Percentiles rank a stretch among this genome's conserved stretches.
phyloP scores from a whole-genome alignment of 495 filamentous ascomycete genomes.

The Penicillium cosmopolitanum region DNA sequence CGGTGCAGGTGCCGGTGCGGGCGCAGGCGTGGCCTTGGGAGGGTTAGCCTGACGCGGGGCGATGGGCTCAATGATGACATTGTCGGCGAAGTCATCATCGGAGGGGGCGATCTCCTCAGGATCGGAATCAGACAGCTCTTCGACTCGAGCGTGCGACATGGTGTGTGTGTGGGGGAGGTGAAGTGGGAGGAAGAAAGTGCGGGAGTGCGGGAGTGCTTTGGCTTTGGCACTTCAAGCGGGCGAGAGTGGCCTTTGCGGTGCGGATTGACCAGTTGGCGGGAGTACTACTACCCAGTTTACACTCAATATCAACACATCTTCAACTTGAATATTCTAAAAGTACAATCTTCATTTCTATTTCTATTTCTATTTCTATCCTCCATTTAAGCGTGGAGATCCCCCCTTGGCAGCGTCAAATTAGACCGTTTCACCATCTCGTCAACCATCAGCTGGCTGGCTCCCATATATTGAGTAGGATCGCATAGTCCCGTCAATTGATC shows the following conservation, averaged over 20 bases:
- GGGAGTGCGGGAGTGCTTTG: constrained; percentile 3
- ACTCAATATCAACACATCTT: too few species aligned
- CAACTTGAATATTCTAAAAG: not conserved
- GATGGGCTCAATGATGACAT: constrained; percentile 45
- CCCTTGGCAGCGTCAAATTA: not conserved
- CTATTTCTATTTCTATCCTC: not conserved
- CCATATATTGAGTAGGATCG: constrained; percentile 49
- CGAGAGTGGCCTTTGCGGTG: not conserved
- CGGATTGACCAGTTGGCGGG: constrained; percentile 9
- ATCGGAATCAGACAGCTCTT: constrained; percentile 85
- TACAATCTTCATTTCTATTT: not conserved
- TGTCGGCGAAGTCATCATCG: constrained; percentile 58
- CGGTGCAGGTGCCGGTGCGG: constrained; percentile 8
- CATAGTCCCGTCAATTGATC: constrained; percentile 39
- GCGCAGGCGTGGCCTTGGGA: not conserved
- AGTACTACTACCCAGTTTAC: not conserved
- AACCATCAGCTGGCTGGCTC: constrained; percentile 44
- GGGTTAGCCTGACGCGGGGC: constrained; percentile 27
- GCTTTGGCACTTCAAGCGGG: too few species aligned
- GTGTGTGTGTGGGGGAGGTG: constrained; percentile 14
- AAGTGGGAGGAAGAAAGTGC: constrained; percentile 19
- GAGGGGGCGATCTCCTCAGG: constrained; percentile 75
- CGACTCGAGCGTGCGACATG: constrained; percentile 87
- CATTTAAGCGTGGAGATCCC: not conserved
- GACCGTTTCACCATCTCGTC: constrained; percentile 31